A percentile compares a stretch with the other conserved stretches of the same genome.
These are phyloP conservation scores for Cyamopsis tetragonoloba DNA, from an alignment of 306 rosid species.

Conservation along the genomic window DNA sequence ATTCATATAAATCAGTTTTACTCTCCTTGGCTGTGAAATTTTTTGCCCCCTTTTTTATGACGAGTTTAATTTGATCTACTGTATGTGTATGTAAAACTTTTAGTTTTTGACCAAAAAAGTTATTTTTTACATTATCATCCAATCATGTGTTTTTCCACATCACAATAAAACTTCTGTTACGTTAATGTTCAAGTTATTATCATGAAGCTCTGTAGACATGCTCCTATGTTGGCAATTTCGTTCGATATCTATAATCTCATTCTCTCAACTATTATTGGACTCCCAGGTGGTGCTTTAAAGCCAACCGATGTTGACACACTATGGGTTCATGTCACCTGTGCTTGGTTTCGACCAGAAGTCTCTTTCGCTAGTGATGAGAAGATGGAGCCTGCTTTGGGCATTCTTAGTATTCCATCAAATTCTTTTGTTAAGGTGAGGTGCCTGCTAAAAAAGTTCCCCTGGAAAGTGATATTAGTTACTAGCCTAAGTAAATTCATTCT, in stretches of 20 bases:
- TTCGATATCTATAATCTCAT: slow-evolving; percentile 19
- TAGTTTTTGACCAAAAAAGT: too few relatives aligned
- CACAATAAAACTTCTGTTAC: not conserved
- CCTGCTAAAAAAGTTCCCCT: slow-evolving; percentile 12
- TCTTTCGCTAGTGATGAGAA: slow-evolving; percentile 92
- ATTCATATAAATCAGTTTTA: slow-evolving; percentile 1
- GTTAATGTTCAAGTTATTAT: not conserved
- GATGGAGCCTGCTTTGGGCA: slow-evolving; percentile 99
- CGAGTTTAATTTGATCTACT: not conserved
- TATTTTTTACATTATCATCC: not conserved
- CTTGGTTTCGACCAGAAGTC: slow-evolving; percentile 99
- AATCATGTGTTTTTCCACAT: not conserved
- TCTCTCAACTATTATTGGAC: slow-evolving; percentile 23
- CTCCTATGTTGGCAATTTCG: not conserved
- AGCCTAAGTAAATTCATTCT: slow-evolving; percentile 2
- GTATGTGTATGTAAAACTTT: not conserved
- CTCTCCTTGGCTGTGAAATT: not conserved
- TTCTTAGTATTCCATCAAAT: slow-evolving; percentile 96
- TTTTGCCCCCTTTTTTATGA: too few relatives aligned
- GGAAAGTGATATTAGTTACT: not conserved
- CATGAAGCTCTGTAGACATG: slow-evolving; percentile 15
- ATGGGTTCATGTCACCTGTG: slow-evolving; percentile 99
- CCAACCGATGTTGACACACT: slow-evolving; percentile 89
- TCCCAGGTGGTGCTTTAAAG: slow-evolving; percentile 94
- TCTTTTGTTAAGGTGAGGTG: slow-evolving; percentile 86